A percentile compares a stretch with the other conserved stretches of the same genome.
These are phyloP conservation scores for Coriaria nepalensis DNA, from an alignment of 306 rosid species.

Conservation along the genomic window DNA sequence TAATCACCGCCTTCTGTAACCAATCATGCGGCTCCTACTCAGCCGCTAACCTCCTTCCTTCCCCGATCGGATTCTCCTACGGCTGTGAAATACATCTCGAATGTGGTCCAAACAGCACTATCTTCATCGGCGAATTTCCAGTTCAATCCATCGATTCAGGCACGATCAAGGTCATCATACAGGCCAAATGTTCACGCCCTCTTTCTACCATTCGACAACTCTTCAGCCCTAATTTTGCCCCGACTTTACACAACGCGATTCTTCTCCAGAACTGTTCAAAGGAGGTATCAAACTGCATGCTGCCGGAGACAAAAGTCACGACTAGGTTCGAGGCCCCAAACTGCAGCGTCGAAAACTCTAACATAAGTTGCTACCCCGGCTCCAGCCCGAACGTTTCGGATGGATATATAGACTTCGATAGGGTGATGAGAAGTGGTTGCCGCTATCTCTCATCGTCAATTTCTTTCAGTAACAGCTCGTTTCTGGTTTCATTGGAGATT, in stretches of 20 bases:
- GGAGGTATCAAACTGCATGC: conserved; percentile 20
- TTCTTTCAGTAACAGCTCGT: conserved; percentile 24
- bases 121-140: conserved; percentile 43
- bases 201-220: conserved; percentile 24
- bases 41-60: conserved; percentile 5
- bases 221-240: conserved; percentile 49
- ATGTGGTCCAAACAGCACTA: conserved; percentile 23
- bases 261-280: conserved; percentile 41
- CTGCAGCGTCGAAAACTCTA: conserved; percentile 24
- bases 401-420: conserved; percentile 20
- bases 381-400: background rate
- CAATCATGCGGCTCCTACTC: conserved; percentile 33
- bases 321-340: conserved; percentile 31
- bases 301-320: conserved; percentile 40
- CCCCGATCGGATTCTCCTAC: conserved; percentile 76
- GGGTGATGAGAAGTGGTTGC: conserved; percentile 21
- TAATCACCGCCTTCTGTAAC: conserved; percentile 21
- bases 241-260: conserved; percentile 56
- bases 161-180: conserved; percentile 30
- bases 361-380: conserved; percentile 50
- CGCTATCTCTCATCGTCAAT: conserved; percentile 45
- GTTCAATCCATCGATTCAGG: conserved; percentile 21
- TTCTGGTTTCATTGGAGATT: conserved; percentile 44
- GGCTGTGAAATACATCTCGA: conserved; percentile 52
- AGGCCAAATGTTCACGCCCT: conserved; percentile 43